Base-by-base conservation (phyloP, 805 yeast genomes). In the Lipomyces yamadae region DNA sequence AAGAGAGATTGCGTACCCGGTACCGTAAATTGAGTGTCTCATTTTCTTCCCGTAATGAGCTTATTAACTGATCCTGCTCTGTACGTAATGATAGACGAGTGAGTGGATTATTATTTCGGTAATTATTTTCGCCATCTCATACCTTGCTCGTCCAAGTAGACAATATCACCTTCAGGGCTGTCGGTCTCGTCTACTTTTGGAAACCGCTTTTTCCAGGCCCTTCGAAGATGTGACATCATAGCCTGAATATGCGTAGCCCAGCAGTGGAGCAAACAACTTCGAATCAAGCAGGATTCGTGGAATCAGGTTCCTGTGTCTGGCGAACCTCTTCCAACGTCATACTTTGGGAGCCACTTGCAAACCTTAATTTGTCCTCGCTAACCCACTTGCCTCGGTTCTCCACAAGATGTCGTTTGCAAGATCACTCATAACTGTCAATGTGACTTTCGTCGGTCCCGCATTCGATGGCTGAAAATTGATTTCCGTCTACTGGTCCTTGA, bases 101-200 rank as follows among this genome's bases (percentile, higher is more conserved):
- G 34, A 15, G 29, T 42, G 7, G 1, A 42, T n/a, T 24, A 42
- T 42, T 7, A 8, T 15, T 7, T 42, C 1, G 18, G 8, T n/a
- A 15, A 15, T 2, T 15, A 24, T 5, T 42, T 24, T 15, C 10
- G 6, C 10, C 18, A 24, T 5, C 15, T 35, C 68, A 30, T 58
- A 66, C 71, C 65, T 55, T 68, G 68, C 50, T 68, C 71, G 61
- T 68, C 71, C n/a, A 68, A 63, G 45, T 56, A 68, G 18, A 67
- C 70, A 18, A 66, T 33, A 29, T 58, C 62, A 34, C 58, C 50
- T 18, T 63, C 70, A n/a, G 45, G 63, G 35, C 57, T 39, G 18
- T 63, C 63, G 33, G 58, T 56, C 55, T 59, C 62, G 11, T n/a
- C 57, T n/a, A 60, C 34, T 32, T 62, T 48, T 50, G 66, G 63